These are phyloP conservation scores for Paradendryphiella salina DNA, from an alignment of 2,329 filamentous ascomycete species.

Conservation along the genomic window DNA sequence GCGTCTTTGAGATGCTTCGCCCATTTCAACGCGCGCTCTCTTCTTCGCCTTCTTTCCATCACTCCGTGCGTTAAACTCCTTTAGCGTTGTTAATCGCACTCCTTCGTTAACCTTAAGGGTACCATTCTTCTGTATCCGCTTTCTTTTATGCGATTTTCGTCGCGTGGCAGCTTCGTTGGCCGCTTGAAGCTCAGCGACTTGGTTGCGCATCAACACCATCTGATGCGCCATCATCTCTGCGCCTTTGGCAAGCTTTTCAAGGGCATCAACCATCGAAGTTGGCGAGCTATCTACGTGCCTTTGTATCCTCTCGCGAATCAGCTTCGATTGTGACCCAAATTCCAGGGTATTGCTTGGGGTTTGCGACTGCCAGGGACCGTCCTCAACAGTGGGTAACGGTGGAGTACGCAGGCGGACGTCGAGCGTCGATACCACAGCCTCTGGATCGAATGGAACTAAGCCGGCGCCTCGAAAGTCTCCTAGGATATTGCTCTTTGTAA, in stretches of 20 bases:
- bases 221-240: too few relatives aligned
- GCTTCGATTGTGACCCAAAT: conserved; percentile 13
- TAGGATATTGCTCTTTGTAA: conserved; percentile 37
- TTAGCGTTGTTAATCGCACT: conserved; percentile 6
- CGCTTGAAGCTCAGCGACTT: too few relatives aligned
- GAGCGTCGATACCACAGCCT: conserved; percentile 41
- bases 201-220: too few relatives aligned
- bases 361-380: too few relatives aligned
- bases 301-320: conserved; percentile 8
- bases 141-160: conserved; percentile 10
- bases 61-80: conserved; percentile 12
- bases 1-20: not conserved
- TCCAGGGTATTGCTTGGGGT: too few relatives aligned
- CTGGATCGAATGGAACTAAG: conserved; percentile 39
- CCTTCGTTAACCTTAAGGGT: conserved; percentile 7
- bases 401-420: conserved; percentile 13
- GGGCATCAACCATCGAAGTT: too few relatives aligned
- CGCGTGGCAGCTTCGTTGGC: too few relatives aligned
- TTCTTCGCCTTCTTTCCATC: conserved; percentile 13
- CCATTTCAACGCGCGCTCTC: too few relatives aligned
- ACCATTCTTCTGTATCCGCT: not conserved
- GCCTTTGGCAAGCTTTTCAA: too few relatives aligned
- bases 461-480: conserved; percentile 39
- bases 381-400: not conserved
- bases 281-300: too few relatives aligned